Base-by-base conservation (phyloP, 768 basidiomycete genomes). In the Tylopilus plumbeoviolaceoides region DNA sequence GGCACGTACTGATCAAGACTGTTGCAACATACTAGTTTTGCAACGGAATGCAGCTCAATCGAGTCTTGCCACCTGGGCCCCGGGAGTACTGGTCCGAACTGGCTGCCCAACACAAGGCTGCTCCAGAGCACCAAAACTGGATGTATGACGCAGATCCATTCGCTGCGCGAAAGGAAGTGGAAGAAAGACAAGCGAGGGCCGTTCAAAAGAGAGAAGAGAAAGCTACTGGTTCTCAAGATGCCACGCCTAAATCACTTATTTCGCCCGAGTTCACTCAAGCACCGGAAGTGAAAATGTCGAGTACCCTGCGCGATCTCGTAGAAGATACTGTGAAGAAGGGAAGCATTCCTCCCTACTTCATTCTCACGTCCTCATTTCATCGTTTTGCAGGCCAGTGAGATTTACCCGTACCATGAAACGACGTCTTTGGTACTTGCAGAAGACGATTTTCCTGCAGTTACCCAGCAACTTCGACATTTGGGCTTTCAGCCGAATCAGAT, bases 91-190 rank as follows among this genome's bases (percentile, higher is more conserved):
- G 94, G 94, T 80, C 80, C 47, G 76, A 83, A 59, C 72, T 97
- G 2, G 82, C 82, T 8, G 70, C 69, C 3, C 86, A 91, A 62
- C 90, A 91, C 59, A 86, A 84, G 58, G 67, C 67, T 17, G 75
- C 78, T 4, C 83, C 85, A 1, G 77, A 82, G 3, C 88, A 92
- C 65, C 78, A 82, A 64, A 79, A 78, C 47, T 95, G 92, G 92
- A 87, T 91, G 81, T 95, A 89, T 60, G 78, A 82, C n/a, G 73
- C 84, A 7, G 91, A 95, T 73, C 93, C 92, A 2, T 95, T 94
- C 62, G 77, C 79, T 17, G 89, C 90, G 7, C 78, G 77, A 53
- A 81, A 81, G 57, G 75, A 77, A 50, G 87, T 91, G 2, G 78
- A 83, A 14, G 78, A 81, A 41, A 75, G 88, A 33, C 89, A 90